Evolutionary conservation across 2,329 filamentous ascomycete species (phyloP).

Genomic region (Beauveria sp.): DNA sequence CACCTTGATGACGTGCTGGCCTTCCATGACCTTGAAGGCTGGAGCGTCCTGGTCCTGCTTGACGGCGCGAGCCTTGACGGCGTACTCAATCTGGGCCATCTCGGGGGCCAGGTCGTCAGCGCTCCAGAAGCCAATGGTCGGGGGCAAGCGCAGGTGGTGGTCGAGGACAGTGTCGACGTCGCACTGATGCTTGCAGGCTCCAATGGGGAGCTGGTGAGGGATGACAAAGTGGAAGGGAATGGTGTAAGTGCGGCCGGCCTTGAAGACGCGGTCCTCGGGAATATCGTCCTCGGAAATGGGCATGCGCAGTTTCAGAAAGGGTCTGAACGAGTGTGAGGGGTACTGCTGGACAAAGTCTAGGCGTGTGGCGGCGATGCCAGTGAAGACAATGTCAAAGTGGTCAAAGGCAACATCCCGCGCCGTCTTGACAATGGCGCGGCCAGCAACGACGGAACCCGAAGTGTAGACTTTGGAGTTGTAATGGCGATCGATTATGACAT

Average conservation of each 20-base stretch:
- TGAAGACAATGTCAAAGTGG: slow-evolving; percentile 43
- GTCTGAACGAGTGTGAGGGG: slow-evolving; percentile 41
- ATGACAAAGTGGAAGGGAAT: slow-evolving; percentile 55
- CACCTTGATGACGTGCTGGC: slow-evolving; percentile 40
- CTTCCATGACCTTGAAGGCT: slow-evolving; percentile 31
- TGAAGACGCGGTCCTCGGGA: slow-evolving; percentile 39
- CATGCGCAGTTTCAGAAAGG: slow-evolving; percentile 50
- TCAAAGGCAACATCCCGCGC: slow-evolving; percentile 42
- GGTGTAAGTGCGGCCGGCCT: slow-evolving; percentile 39
- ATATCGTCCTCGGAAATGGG: slow-evolving; percentile 40
- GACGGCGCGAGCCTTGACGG: slow-evolving; percentile 39
- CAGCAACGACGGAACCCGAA: slow-evolving; percentile 43
- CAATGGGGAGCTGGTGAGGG: slow-evolving; percentile 48
- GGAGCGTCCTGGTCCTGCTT: slow-evolving; percentile 15
- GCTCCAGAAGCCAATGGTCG: slow-evolving; percentile 45
- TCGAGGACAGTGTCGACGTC: slow-evolving; percentile 39
- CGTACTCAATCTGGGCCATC: slow-evolving; percentile 48
- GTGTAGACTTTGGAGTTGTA: slow-evolving; percentile 49
- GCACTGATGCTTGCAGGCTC: slow-evolving; percentile 45
- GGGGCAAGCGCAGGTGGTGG: slow-evolving; percentile 46
- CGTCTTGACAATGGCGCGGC: slow-evolving; percentile 39
- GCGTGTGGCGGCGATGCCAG: slow-evolving; percentile 42
- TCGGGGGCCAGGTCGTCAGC: slow-evolving; percentile 47
- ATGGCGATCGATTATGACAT: slow-evolving; percentile 45
- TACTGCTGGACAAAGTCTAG: slow-evolving; percentile 43